Conservation (phyloP, 2,329 filamentous ascomycete genomes). For the Aspergillus pseudonomiae region DNA sequence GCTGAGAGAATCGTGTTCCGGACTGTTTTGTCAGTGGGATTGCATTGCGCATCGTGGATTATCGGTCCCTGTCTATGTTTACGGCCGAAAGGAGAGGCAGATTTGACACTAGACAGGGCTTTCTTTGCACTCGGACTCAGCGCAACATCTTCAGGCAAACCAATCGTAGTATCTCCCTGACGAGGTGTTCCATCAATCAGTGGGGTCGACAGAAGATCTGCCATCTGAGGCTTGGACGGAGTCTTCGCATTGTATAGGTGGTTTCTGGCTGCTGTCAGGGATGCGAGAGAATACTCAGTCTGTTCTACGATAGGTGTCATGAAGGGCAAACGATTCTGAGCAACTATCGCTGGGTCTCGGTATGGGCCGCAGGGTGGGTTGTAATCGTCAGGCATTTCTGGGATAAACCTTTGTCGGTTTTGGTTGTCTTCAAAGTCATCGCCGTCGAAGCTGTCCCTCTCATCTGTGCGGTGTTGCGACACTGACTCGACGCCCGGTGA, state of each 20-base stretch:
- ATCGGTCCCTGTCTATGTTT: constrained; percentile 59
- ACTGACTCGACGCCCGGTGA: constrained; percentile 27
- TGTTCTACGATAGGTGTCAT: constrained; percentile 99
- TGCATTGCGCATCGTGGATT: constrained; percentile 81
- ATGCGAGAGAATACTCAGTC: constrained; percentile 81
- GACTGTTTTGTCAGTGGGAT: constrained; percentile 79
- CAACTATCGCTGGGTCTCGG: constrained; percentile 75
- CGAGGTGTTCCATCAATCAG: constrained; percentile 67
- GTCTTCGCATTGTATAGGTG: constrained; percentile 71
- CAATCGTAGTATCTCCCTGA: constrained; percentile 46
- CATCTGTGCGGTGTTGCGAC: constrained; percentile 18
- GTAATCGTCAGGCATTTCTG: constrained; percentile 84
- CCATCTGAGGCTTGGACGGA: constrained; percentile 64
- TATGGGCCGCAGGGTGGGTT: constrained; percentile 77
- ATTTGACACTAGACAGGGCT: constrained; percentile 28
- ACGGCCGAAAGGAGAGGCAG: constrained; percentile 22
- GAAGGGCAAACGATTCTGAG: constrained; percentile 90
- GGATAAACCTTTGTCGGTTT: constrained; percentile 48
- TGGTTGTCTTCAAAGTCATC: constrained; percentile 40
- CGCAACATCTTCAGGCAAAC: constrained; percentile 36
- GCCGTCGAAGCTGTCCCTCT: constrained; percentile 31
- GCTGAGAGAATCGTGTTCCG: constrained; percentile 74
- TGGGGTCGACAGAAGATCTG: constrained; percentile 68
- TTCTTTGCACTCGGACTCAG: constrained; percentile 44
- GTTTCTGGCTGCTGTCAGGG: constrained; percentile 59